Base-by-base conservation (phyloP, 2,329 filamentous ascomycete species). In the Dendrostoma leiphaemia region DNA sequence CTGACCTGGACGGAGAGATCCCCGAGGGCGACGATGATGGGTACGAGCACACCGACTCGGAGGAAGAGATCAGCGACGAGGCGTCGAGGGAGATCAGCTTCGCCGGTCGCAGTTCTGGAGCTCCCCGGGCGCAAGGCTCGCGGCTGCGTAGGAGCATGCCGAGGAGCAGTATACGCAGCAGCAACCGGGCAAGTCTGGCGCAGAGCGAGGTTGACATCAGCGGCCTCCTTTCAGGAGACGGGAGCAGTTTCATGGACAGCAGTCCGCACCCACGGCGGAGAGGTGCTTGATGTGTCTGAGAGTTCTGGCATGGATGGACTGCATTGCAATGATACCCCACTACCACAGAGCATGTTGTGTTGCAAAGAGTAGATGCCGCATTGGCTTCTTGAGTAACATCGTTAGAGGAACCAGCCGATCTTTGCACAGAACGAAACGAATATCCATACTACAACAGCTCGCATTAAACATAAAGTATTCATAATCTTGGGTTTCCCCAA, bases 1-100 rank as follows among this genome's bases (percentile, higher is more conserved):
- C 79, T n/a, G 80, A 91, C 64, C 74, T 90, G 37, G 88, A 91
- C 66, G 85, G 84, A 46, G 85, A 88, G 56, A 81, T 90, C 32
- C 86, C 86, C 19, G 85, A 88, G 56, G 84, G 78, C 9, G 81
- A 83, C 63, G 75, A 74, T 63, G 82, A 77, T 24, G 81, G 82
- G 61, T 91, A 90, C 72, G 88, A 91, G 73, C 88, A 91, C 66
- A 91, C 88, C 8, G 88, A 91, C 69, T 88, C 86, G 2, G 88
- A 90, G 60, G 86, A 78, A 8, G 84, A 85, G 48, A 61, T 84
- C 48, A 78, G 71, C 56, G 73, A 73, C 6, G 69, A 74, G 10
- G 65, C 65, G 15, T 67, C 65, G 7, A 65, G 66, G 9, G 69
- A 73, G 2, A 63, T 71, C 0, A 67, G 61, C 54, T 63, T 62